A percentile compares a stretch with the other conserved stretches of the same genome.
Conservation (phyloP, 306 rosid species). For the Morella rubra region DNA sequence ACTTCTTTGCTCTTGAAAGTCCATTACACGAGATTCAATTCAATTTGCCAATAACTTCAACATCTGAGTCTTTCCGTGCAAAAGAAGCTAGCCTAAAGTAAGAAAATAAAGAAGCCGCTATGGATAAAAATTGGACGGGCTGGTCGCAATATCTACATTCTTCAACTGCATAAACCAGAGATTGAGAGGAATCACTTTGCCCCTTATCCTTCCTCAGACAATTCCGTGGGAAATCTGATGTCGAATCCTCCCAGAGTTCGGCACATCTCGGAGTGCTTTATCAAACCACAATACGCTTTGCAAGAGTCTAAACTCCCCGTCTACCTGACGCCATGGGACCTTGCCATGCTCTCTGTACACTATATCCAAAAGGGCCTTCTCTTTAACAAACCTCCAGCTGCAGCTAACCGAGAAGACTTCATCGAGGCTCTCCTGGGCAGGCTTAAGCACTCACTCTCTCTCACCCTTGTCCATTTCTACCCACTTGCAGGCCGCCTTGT, state of each 20-base stretch:
- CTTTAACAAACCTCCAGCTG: slow-evolving; percentile 46
- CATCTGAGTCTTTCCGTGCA: too few species aligned
- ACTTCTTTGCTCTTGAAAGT: too few species aligned
- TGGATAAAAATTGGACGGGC: too few species aligned
- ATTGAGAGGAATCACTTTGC: not conserved
- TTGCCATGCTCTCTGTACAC: slow-evolving; percentile 41
- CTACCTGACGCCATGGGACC: slow-evolving; percentile 48
- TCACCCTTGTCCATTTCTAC: slow-evolving; percentile 55
- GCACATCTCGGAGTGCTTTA: slow-evolving; percentile 32
- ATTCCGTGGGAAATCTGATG: not conserved
- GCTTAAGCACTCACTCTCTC: slow-evolving; percentile 56
- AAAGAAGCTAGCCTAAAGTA: too few species aligned
- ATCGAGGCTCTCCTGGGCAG: slow-evolving; percentile 22
- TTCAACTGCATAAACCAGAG: too few species aligned
- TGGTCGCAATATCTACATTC: too few species aligned
- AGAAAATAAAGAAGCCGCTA: too few species aligned
- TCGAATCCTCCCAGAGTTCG: not conserved
- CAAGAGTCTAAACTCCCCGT: slow-evolving; percentile 10
- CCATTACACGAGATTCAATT: too few species aligned
- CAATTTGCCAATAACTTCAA: too few species aligned
- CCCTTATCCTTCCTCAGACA: not conserved
- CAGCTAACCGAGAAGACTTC: slow-evolving; percentile 12
- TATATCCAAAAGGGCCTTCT: slow-evolving; percentile 74
- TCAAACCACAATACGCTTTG: slow-evolving; percentile 25
- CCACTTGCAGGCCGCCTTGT: slow-evolving; percentile 59